phyloP scores from a whole-genome alignment of 139 green algal genomes.

The Chlamydomonas eustigma region DNA sequence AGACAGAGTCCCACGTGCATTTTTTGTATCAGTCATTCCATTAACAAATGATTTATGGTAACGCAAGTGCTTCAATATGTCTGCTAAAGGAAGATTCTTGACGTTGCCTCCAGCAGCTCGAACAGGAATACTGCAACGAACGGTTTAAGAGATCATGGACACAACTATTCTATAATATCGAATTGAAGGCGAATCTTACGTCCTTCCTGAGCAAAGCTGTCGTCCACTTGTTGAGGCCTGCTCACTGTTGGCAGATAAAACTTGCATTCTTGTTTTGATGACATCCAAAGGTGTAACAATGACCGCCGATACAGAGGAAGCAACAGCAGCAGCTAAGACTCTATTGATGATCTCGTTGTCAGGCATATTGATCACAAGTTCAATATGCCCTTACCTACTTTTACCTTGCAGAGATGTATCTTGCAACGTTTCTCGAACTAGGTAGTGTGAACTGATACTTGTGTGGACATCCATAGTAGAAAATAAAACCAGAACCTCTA shows the following conservation, averaged over 20 bases:
- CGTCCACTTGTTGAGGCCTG: not conserved
- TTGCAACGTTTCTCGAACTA: no score
- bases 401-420: no score
- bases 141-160: not conserved
- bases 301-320: not conserved
- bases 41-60: no score
- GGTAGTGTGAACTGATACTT: no score
- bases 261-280: conserved; percentile 87
- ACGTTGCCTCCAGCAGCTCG: not conserved
- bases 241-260: conserved; percentile 12
- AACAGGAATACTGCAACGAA: not conserved
- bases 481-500: no score
- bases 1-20: no score
- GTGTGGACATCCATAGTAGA: no score
- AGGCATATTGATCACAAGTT: no score
- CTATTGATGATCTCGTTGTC: no score
- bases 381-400: no score
- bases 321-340: not conserved
- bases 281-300: conserved; percentile 89
- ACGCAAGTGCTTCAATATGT: no score
- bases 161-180: not conserved
- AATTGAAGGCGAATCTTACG: not conserved
- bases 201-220: not conserved
- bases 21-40: no score
- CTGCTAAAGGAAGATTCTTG: not conserved